Conservation (phyloP, 1,284 basidiomycete genomes). For the Fomes fomentarius region DNA sequence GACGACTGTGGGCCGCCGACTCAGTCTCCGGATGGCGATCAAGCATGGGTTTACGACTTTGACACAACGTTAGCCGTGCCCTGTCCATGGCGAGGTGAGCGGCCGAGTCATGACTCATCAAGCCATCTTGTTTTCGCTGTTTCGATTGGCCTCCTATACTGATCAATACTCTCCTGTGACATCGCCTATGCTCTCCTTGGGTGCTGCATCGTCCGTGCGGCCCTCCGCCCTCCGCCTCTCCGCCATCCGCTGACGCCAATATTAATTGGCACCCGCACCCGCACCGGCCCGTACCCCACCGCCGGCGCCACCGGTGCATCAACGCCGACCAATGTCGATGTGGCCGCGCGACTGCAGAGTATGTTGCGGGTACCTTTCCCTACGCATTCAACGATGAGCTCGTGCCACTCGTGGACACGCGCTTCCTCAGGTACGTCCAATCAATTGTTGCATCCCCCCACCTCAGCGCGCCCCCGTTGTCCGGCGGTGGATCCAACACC, state of each 20-base stretch:
- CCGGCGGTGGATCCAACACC: too few relatives aligned
- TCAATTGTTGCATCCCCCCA: neutral
- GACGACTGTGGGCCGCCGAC: neutral
- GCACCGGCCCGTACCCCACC: too few relatives aligned
- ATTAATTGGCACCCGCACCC: too few relatives aligned
- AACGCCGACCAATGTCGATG: too few relatives aligned
- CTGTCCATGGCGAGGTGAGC: conserved; percentile 51
- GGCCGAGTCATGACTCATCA: neutral
- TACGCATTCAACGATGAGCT: conserved; percentile 34
- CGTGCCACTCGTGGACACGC: conserved; percentile 16
- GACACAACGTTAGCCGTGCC: conserved; percentile 56
- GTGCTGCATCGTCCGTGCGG: too few relatives aligned
- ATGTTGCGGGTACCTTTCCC: conserved; percentile 57
- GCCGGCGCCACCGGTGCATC: too few relatives aligned
- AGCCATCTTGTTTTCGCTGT: neutral
- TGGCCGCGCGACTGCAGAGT: conserved; percentile 43
- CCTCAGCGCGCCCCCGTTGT: neutral
- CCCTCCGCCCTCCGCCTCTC: too few relatives aligned
- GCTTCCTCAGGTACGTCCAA: conserved; percentile 51
- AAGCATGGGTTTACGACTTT: conserved; percentile 67
- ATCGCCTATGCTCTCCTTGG: neutral
- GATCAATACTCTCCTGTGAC: too few relatives aligned
- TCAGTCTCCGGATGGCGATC: neutral
- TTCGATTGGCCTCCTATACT: neutral
- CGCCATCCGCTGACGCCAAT: too few relatives aligned